phyloP scores from a whole-genome alignment of 352 stramenopile genomes.

The Phytophthora sp. region DNA sequence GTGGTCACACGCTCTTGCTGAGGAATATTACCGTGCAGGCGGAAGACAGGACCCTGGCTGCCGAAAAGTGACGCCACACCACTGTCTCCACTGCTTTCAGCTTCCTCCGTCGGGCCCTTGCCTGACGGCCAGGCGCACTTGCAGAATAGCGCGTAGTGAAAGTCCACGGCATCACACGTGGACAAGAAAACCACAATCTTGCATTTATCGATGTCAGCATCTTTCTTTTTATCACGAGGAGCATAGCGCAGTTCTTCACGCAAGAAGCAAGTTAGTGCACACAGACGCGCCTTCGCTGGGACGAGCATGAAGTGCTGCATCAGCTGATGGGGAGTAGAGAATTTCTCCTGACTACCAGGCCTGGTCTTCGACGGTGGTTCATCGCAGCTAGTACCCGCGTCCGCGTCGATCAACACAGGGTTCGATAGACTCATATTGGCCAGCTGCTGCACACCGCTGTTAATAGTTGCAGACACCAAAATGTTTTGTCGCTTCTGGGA shows the following conservation, averaged over 20 bases:
- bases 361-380: constrained; percentile 18
- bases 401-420: constrained; percentile 79
- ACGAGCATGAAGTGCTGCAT: constrained; percentile 97
- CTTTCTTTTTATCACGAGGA: constrained; percentile 38
- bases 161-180: constrained; percentile 97
- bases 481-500: constrained; percentile 82
- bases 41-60: constrained; percentile 63
- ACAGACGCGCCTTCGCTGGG: constrained; percentile 93
- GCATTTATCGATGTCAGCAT: constrained; percentile 39
- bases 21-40: constrained; percentile 96
- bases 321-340: constrained; percentile 93
- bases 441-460: constrained; percentile 82
- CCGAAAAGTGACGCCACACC: constrained; percentile 68
- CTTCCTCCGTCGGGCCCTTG: constrained; percentile 79
- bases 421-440: constrained; percentile 84
- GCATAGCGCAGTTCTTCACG: constrained; percentile 63
- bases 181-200: constrained; percentile 97
- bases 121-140: constrained; percentile 75
- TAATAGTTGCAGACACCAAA: constrained; percentile 90
- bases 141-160: constrained; percentile 93
- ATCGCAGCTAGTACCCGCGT: constrained; percentile 42
- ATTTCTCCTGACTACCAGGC: constrained; percentile 56
- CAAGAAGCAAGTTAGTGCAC: constrained; percentile 93
- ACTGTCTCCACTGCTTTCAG: constrained; percentile 79
- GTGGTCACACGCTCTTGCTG: constrained; percentile 97